phyloP scores from a whole-genome alignment of 208 protist species.

The Porcisia hertigi region DNA sequence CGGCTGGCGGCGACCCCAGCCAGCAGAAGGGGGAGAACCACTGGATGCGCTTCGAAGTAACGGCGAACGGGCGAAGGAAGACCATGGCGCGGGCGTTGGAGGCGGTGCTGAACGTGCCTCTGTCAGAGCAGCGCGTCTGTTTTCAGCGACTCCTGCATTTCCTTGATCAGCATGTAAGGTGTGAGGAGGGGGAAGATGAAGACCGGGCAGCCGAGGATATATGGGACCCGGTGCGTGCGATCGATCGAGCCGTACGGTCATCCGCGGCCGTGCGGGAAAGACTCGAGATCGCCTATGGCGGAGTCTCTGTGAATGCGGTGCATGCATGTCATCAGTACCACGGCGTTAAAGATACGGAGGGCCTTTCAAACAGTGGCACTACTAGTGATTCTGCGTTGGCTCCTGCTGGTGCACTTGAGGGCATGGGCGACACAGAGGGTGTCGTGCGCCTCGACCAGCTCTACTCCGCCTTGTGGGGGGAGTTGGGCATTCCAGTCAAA shows the following conservation, averaged over 20 bases:
- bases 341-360: slow-evolving; percentile 6
- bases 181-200: neutral
- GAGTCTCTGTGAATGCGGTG: slow-evolving; percentile 24
- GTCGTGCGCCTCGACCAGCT: slow-evolving; percentile 15
- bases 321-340: slow-evolving; percentile 24
- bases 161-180: slow-evolving; percentile 15
- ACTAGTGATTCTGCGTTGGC: slow-evolving; percentile 3
- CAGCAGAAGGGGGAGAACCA: slow-evolving; percentile 6
- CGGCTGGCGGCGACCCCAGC: neutral
- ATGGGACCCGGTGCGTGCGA: slow-evolving; percentile 33
- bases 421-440: neutral
- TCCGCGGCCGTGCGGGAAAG: slow-evolving; percentile 16
- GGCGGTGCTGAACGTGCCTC: slow-evolving; percentile 31
- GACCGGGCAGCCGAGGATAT: neutral
- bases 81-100: slow-evolving; percentile 51
- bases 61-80: slow-evolving; percentile 28
- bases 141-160: slow-evolving; percentile 28
- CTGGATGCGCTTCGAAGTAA: slow-evolving; percentile 41
- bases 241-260: slow-evolving; percentile 24
- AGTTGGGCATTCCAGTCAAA: slow-evolving; percentile 14
- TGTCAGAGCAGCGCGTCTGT: slow-evolving; percentile 16
- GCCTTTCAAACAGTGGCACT: slow-evolving; percentile 8
- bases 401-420: neutral
- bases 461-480: slow-evolving; percentile 21
- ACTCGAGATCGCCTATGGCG: slow-evolving; percentile 33